A percentile compares a stretch with the other conserved stretches of the same genome.
phyloP scores from a whole-genome alignment of 192 early-diverging fungal species.

The Coemansia sp. region DNA sequence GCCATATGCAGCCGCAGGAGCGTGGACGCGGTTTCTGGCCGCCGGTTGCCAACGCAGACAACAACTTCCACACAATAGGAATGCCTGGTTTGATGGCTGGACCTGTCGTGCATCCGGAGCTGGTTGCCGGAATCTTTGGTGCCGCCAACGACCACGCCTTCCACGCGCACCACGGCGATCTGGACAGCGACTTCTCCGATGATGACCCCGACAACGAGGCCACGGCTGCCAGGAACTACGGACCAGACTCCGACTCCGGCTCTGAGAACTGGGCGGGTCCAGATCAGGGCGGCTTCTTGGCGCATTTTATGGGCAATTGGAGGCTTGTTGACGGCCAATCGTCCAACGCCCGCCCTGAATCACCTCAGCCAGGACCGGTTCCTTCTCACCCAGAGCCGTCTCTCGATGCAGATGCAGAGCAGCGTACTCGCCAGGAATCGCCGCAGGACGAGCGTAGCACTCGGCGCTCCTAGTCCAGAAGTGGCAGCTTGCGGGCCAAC shows the following conservation, averaged over 20 bases:
- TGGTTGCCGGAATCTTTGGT: background rate
- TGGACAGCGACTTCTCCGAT: slow-evolving; percentile 3
- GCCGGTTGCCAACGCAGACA: background rate
- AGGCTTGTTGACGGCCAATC: slow-evolving; percentile 13
- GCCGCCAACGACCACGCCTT: background rate
- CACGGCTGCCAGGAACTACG: background rate
- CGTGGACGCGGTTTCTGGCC: background rate
- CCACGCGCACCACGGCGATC: slow-evolving; percentile 7
- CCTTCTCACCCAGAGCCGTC: slow-evolving; percentile 5
- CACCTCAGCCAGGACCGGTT: slow-evolving; percentile 42
- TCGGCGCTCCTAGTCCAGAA: too few relatives aligned
- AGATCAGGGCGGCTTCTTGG: slow-evolving; percentile 13
- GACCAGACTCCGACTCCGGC: background rate
- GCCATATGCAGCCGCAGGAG: background rate
- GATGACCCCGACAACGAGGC: background rate
- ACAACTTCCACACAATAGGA: slow-evolving; percentile 4
- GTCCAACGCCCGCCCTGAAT: slow-evolving; percentile 20
- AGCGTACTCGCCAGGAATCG: background rate
- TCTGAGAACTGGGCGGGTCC: background rate
- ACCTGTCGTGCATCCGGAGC: slow-evolving; percentile 18
- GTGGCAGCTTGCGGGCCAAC: too few relatives aligned
- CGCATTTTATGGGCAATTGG: slow-evolving; percentile 34
- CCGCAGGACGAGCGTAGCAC: too few relatives aligned
- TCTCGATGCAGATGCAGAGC: background rate
- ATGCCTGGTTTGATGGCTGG: slow-evolving; percentile 19